phyloP scores from a whole-genome alignment of 306 rosid genomes.

The Medicago lupulina region DNA sequence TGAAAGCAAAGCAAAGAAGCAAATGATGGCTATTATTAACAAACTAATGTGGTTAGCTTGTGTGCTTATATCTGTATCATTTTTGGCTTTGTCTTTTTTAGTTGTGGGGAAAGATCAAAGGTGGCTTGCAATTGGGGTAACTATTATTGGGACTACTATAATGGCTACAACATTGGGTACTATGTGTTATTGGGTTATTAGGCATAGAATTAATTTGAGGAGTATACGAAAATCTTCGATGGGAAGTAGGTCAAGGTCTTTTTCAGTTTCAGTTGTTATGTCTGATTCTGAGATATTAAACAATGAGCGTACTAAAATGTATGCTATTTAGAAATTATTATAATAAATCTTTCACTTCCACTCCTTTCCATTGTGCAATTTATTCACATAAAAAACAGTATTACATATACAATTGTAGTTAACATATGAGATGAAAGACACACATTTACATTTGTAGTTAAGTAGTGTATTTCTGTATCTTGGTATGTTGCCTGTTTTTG shows the following conservation, averaged over 20 bases:
- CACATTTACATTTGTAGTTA: too few relatives aligned
- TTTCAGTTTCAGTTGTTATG: constrained; percentile 61
- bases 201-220: constrained; percentile 57
- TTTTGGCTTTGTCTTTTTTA: constrained; percentile 75
- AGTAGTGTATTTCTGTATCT: too few relatives aligned
- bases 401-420: too few relatives aligned
- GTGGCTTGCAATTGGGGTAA: constrained; percentile 86
- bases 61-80: constrained; percentile 74
- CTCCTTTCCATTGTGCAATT: not conserved
- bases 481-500: too few relatives aligned
- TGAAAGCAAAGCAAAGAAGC: constrained; percentile 97
- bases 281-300: constrained; percentile 84
- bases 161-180: constrained; percentile 87
- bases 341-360: constrained; percentile 7
- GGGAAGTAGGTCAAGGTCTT: constrained; percentile 76
- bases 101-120: constrained; percentile 73
- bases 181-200: constrained; percentile 86
- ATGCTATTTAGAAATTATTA: constrained; percentile 60
- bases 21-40: constrained; percentile 95
- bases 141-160: constrained; percentile 76
- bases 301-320: constrained; percentile 69
- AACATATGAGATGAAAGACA: too few relatives aligned
- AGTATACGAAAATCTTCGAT: constrained; percentile 69
- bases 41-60: constrained; percentile 98
- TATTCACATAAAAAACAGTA: too few relatives aligned